Conservation (phyloP, 75 land plant species). For the Pinus taeda region DNA sequence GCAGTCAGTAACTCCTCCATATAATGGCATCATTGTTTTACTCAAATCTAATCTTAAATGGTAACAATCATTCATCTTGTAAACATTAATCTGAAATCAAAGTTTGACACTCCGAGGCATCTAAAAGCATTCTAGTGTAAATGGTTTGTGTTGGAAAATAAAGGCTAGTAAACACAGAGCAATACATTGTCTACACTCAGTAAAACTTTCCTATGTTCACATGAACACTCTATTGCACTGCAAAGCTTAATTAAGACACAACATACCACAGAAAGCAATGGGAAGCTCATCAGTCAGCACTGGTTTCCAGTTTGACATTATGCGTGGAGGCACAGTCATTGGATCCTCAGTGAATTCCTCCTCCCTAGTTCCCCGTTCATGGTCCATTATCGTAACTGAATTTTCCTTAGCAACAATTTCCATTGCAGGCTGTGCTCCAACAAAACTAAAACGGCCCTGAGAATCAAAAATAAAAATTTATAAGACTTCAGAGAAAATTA, state of each 20-base stretch:
- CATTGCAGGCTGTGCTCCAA: slow-evolving; percentile 92
- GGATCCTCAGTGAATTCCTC: slow-evolving; percentile 85
- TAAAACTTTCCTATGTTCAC: too few species aligned
- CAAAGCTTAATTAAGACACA: not conserved
- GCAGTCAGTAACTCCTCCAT: not conserved
- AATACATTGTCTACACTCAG: not conserved
- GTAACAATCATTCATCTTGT: not conserved
- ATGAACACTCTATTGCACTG: not conserved
- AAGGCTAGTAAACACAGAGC: not conserved
- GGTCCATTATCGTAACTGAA: slow-evolving; percentile 69
- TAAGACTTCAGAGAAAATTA: not conserved
- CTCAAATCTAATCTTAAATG: not conserved
- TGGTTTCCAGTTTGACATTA: slow-evolving; percentile 84
- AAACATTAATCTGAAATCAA: not conserved
- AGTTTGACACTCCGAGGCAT: not conserved
- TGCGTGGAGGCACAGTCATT: slow-evolving; percentile 58
- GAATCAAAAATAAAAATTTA: slow-evolving; percentile 1
- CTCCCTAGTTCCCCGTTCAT: slow-evolving; percentile 47
- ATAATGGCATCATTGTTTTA: not conserved
- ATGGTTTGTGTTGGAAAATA: not conserved
- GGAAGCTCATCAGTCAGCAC: slow-evolving; percentile 76
- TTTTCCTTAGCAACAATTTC: slow-evolving; percentile 94
- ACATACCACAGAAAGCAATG: slow-evolving; percentile 82
- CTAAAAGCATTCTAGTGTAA: not conserved
- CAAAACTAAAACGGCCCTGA: slow-evolving; percentile 91